Conservation (phyloP, 202 grass and related monocot species). For the Setaria italica region DNA sequence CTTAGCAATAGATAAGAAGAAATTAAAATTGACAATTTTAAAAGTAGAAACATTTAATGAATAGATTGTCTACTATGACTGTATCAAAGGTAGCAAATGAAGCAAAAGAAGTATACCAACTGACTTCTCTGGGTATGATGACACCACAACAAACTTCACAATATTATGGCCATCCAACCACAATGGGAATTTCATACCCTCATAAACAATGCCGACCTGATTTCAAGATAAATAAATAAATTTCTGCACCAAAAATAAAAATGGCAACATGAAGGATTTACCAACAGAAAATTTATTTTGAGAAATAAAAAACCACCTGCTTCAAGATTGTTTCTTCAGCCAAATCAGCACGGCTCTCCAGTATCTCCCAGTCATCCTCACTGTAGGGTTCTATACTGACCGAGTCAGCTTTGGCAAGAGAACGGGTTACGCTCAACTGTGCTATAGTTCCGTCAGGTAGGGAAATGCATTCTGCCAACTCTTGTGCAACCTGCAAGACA, state of each 20-base stretch:
- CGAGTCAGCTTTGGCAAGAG: constrained; percentile 67
- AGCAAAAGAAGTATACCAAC: constrained; percentile 64
- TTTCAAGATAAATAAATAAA: constrained; percentile 46
- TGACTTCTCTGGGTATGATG: constrained; percentile 72
- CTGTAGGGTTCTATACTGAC: constrained; percentile 81
- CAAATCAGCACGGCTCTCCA: constrained; percentile 78
- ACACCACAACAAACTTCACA: constrained; percentile 85
- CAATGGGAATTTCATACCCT: constrained; percentile 96
- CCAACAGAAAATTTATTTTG: not conserved
- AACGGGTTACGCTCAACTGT: constrained; percentile 66
- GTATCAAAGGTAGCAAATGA: constrained; percentile 36
- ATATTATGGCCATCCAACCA: constrained; percentile 91
- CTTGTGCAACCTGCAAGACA: constrained; percentile 76
- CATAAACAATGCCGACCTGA: constrained; percentile 84
- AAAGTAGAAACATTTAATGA: constrained; percentile 1
- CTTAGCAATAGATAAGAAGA: constrained; percentile 24
- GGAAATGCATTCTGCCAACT: constrained; percentile 79
- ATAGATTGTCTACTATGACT: constrained; percentile 12
- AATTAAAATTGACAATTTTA: constrained; percentile 2
- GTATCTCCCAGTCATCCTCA: constrained; percentile 99
- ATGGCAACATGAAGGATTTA: not conserved
- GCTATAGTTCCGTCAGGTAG: constrained; percentile 66
- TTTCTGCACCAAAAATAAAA: not conserved
- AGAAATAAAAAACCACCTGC: constrained; percentile 56
- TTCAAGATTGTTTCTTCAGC: constrained; percentile 92